Evolutionary conservation across 257 asterid genomes (phyloP).

Genomic region (Solanum medicagineum): DNA sequence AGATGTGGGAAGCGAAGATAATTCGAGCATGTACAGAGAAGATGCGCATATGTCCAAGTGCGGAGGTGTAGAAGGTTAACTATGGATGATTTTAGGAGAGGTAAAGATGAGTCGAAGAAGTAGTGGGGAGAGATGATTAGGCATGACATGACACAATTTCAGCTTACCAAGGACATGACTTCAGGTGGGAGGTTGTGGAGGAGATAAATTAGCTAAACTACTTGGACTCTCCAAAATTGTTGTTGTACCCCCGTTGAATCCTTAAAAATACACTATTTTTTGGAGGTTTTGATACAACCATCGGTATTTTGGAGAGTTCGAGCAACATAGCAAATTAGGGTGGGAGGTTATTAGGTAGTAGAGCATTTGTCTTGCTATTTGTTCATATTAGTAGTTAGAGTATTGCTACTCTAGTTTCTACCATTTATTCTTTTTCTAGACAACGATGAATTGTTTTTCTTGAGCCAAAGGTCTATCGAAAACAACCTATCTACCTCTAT

Average conservation of each 20-base stretch:
- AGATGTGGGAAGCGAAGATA: neutral
- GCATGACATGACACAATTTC: neutral
- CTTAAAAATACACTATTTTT: too few relatives aligned
- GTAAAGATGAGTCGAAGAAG: neutral
- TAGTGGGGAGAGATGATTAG: neutral
- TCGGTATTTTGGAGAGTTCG: too few relatives aligned
- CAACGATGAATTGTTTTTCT: neutral
- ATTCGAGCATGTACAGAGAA: neutral
- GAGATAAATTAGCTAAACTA: neutral
- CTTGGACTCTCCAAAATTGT: too few relatives aligned
- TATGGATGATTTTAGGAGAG: neutral
- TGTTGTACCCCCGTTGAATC: too few relatives aligned
- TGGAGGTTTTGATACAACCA: too few relatives aligned
- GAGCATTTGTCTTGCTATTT: neutral
- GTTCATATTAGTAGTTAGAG: neutral
- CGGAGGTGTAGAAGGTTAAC: neutral
- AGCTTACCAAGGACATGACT: neutral
- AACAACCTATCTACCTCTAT: neutral
- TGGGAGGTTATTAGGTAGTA: neutral
- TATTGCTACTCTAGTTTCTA: neutral
- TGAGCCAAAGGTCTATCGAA: neutral
- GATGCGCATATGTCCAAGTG: neutral
- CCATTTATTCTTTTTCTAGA: too few relatives aligned
- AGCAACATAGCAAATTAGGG: neutral
- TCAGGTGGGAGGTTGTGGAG: neutral